Base-by-base conservation (phyloP, 139 green algal genomes). In the Picochlorum costavermella region DNA sequence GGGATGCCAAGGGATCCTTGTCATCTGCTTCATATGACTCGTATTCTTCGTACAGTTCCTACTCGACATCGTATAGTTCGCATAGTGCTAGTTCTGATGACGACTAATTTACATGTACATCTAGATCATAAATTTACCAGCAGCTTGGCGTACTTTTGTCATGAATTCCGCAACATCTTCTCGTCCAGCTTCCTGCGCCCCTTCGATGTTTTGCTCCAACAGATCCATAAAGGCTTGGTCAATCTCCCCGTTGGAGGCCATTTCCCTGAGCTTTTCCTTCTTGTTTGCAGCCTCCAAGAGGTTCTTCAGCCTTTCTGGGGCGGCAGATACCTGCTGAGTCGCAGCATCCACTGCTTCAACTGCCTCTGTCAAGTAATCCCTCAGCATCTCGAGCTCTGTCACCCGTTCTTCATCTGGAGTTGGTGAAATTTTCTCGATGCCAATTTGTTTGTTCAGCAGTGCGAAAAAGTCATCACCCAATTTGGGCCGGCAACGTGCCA, bases 141-240 rank as follows among this genome's bases (percentile, higher is more conserved):
- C 75, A 30, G 86, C 86, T 50, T 72, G 75, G 31, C 75, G 61
- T 16, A 94, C 80, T 71, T 92, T 91, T 53, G 83, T 69, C 87
- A 94, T 92, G 61, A 93, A 94, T 53, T 84, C 63, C 0, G 70
- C 85, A 23, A 79, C 75, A 10, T 85, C 56, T 16, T 81, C 67
- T 66, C 91, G 78, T 25, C 80, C 79, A 11, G 83, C 81, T 17
- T 43, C 68, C 16, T 64, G 61, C 26, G 88, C 88, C 6, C 75
- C 77, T 17, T 89, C 76, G 37, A 90, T 90, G 63, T 96, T 96
- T 60, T 92, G 79, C 59, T 89, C 68, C 50, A 92, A 64, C 62
- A 96, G 67, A 46, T 88, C 69, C 50, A 96, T 68, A 45, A 96
- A 68, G 6, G 69, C 50, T 49, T 76, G 40, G 50, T 94, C 86